Evolutionary conservation across 2,329 filamentous ascomycete genomes (phyloP).

Genomic region (Paraconiothyrium brasiliense): DNA sequence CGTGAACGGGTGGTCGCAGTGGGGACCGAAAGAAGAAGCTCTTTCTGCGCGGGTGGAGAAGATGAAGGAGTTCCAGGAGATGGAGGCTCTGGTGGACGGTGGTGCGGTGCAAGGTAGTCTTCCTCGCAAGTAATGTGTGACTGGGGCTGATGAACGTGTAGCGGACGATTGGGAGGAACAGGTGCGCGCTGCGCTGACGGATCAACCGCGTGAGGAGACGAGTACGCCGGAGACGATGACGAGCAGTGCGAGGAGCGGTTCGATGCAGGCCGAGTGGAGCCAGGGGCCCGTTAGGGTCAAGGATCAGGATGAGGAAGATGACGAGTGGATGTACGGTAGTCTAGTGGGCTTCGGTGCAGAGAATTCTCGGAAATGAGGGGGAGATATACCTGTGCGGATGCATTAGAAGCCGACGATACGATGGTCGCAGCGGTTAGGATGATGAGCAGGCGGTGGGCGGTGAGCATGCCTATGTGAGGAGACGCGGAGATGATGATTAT

Average conservation of each 20-base stretch:
- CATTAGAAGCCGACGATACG: neutral
- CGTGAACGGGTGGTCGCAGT: conserved; percentile 12
- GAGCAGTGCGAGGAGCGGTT: neutral
- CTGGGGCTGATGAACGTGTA: too few species aligned
- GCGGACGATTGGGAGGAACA: neutral
- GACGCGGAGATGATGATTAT: neutral
- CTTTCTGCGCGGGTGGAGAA: neutral
- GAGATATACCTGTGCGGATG: neutral
- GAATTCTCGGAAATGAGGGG: neutral
- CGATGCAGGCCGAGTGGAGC: neutral
- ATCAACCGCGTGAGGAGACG: neutral
- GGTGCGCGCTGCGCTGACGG: neutral
- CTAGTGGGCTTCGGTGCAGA: conserved; percentile 7
- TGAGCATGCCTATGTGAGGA: neutral
- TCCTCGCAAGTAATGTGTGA: neutral
- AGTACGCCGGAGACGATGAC: neutral
- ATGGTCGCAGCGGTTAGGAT: neutral
- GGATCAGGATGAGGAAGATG: conserved; percentile 6
- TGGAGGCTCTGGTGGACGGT: neutral
- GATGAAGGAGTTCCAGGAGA: neutral
- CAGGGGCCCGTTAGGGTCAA: neutral
- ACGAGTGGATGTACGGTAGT: conserved; percentile 16
- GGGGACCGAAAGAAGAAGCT: conserved; percentile 8
- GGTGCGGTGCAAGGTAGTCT: neutral
- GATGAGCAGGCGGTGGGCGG: neutral